These are phyloP conservation scores for Houttuynia cordata DNA, from an alignment of 164 flowering plant genomes.

Conservation along the genomic window DNA sequence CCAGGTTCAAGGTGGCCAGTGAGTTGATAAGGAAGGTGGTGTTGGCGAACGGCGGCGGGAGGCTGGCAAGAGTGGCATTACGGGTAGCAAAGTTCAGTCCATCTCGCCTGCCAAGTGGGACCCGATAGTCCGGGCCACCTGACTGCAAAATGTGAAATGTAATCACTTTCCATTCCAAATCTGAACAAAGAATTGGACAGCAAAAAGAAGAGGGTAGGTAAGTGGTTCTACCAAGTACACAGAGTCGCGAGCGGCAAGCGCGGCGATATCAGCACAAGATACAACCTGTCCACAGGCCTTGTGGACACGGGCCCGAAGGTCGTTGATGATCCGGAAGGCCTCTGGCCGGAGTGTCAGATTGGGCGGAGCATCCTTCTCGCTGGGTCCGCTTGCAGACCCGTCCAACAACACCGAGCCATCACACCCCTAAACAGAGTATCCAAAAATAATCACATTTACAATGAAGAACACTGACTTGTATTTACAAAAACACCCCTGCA, in stretches of 20 bases:
- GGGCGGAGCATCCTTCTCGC: conserved; percentile 36
- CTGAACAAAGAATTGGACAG: too few species aligned
- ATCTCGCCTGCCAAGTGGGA: conserved; percentile 55
- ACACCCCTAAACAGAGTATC: conserved; percentile 24
- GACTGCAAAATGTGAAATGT: conserved; percentile 18
- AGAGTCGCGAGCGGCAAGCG: conserved; percentile 35
- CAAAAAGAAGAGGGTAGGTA: background rate
- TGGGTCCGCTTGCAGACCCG: conserved; percentile 36
- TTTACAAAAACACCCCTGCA: too few species aligned
- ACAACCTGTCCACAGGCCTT: conserved; percentile 6
- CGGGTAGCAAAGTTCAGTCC: conserved; percentile 36
- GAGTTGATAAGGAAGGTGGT: conserved; percentile 17
- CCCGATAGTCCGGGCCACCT: conserved; percentile 45
- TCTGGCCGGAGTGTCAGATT: conserved; percentile 27
- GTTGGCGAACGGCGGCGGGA: conserved; percentile 28
- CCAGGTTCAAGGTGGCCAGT: conserved; percentile 26
- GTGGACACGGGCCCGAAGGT: conserved; percentile 8
- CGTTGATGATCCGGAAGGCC: conserved; percentile 31
- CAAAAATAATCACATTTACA: too few species aligned
- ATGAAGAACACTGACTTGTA: too few species aligned
- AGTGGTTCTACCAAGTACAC: background rate
- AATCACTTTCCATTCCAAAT: too few species aligned
- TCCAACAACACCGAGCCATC: conserved; percentile 45
- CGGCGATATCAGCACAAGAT: conserved; percentile 44
- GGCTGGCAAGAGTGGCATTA: conserved; percentile 26